Evolutionary conservation across 805 yeast genomes (phyloP).

Genomic region (Candida golubevii): DNA sequence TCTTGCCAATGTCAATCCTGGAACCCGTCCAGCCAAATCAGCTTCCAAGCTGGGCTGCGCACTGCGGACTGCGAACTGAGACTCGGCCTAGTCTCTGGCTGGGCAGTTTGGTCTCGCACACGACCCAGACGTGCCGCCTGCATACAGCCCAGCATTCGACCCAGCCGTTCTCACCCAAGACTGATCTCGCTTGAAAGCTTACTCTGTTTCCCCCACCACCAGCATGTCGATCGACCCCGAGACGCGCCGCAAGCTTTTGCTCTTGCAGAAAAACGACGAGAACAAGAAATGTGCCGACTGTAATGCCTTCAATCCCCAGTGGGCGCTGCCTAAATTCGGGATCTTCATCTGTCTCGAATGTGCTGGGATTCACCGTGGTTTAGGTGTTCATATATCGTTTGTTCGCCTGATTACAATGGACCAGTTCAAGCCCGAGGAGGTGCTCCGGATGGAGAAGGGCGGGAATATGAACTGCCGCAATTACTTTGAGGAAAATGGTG

Average conservation of each 20-base stretch:
- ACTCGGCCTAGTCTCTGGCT: too few species aligned
- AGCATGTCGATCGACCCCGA: constrained; percentile 86
- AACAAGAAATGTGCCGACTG: constrained; percentile 94
- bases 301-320: constrained; percentile 93
- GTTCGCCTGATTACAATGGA: constrained; percentile 98
- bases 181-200: too few species aligned
- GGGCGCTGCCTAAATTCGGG: constrained; percentile 99
- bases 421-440: constrained; percentile 92
- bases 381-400: constrained; percentile 95
- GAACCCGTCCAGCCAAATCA: too few species aligned
- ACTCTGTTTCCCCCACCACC: too few species aligned
- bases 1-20: too few species aligned
- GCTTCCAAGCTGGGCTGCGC: too few species aligned
- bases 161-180: too few species aligned
- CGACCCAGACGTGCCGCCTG: too few species aligned
- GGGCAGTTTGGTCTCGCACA: too few species aligned
- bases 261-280: constrained; percentile 74
- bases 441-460: constrained; percentile 86
- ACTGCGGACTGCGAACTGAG: too few species aligned
- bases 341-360: constrained; percentile 96
- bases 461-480: constrained; percentile 76
- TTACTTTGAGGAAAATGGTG: constrained; percentile 69
- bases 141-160: too few species aligned
- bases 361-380: constrained; percentile 93
- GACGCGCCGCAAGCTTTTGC: constrained; percentile 70